Evolutionary conservation across 306 rosid genomes (phyloP).

Genomic region (Fagus sylvatica): DNA sequence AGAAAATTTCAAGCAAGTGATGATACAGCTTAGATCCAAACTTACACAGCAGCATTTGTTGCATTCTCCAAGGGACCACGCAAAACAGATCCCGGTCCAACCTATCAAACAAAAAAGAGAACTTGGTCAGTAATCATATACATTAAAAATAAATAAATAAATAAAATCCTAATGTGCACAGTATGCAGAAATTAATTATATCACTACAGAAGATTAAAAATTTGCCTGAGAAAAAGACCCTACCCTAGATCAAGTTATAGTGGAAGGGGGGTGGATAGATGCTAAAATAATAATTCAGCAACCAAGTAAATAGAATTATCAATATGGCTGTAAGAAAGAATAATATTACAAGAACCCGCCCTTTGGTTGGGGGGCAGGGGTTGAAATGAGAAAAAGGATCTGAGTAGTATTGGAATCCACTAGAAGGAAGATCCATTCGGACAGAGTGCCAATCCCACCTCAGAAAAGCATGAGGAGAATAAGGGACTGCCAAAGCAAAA

Average conservation of each 20-base stretch:
- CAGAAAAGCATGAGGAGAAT: not conserved
- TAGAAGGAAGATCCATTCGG: not conserved
- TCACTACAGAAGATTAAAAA: too few species aligned
- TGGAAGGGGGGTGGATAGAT: too few species aligned
- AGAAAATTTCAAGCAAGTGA: conserved; percentile 22
- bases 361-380: too few species aligned
- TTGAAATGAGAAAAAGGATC: not conserved
- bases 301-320: too few species aligned
- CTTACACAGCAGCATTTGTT: conserved; percentile 76
- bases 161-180: not conserved
- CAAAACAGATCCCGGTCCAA: conserved; percentile 94
- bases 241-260: too few species aligned
- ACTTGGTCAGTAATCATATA: conserved; percentile 2
- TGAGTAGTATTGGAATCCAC: not conserved
- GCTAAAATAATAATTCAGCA: too few species aligned
- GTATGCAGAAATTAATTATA: not conserved
- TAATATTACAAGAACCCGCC: too few species aligned
- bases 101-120: conserved; percentile 48
- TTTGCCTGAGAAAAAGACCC: too few species aligned
- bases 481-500: not conserved
- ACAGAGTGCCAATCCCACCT: not conserved
- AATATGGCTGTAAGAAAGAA: too few species aligned
- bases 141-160: not conserved
- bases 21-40: conserved; percentile 30
- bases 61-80: conserved; percentile 94